Evolutionary conservation across 2,329 filamentous ascomycete species (phyloP), one percentile per base, ranked within the genome.

Genomic region (Sporothrix inflata): DNA sequence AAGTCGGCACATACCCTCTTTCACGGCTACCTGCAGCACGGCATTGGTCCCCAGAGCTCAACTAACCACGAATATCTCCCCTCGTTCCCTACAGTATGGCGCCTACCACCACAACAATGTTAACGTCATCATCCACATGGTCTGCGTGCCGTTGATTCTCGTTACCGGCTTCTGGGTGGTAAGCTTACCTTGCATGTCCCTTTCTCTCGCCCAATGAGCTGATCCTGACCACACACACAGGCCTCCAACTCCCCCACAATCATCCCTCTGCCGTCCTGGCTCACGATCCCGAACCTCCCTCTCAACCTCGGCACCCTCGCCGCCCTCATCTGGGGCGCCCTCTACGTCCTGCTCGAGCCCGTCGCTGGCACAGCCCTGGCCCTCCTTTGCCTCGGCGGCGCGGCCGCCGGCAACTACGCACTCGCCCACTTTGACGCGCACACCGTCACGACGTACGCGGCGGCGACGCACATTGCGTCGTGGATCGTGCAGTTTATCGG

Each of bases 401-500:
- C 94, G 11, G 94, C 93, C 4, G 89, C 88, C 72, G 88, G 88
- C 73, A 97, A 97, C 80, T 88, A 94, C 77, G 84, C 96, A 67
- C 89, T 92, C 21, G 84, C 87, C 27, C 87, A 88, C 38, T 80
- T 86, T 5, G 82, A 82, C 40, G 77, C 80, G 19, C 86, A 85
- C 65, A 89, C 87, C 73, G 81, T 87, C 76, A 79, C 81, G 38
- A 92, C 93, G 51, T 84, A 91, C 21, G 89, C 84, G 3, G 81
- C 94, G 57, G 75, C 71, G 3, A 69, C 71, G 47, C 91, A 97
- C 76, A 80, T 94, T 60, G 83, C 90, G 63, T 91, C 89, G 74
- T 99, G 96, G 96, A 84, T 97, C 71, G 85, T 91, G 68, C 96
- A 99, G 80, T 98, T 99, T 79, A 78, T 98, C 68, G 96, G 96